Base-by-base conservation (phyloP, 805 yeast species). In the Komagataella populi region DNA sequence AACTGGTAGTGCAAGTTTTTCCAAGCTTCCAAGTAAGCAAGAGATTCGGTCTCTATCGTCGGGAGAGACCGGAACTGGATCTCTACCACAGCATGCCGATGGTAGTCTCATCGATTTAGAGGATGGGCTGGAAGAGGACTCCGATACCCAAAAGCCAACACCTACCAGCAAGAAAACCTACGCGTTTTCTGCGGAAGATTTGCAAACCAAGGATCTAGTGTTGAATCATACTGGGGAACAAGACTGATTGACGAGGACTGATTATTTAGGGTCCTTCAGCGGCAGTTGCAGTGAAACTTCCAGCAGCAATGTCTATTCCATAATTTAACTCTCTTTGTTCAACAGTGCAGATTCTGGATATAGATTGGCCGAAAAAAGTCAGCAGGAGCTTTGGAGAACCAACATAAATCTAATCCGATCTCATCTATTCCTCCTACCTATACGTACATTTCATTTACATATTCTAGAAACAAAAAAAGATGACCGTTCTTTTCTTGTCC, bases 351-450 rank as follows among this genome's bases (percentile, higher is more conserved):
- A 30, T 30, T 10, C n/a, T 14, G 10, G 39, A 30, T 10, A 8
- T 14, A 30, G 6, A 14, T 30, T 10, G 39, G 14, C 20, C 22
- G 44, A 48, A 20, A 49, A 22, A 17, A 8, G 3, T 6, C 45
- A 46, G 12, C 55, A 24, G 48, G 50, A 51, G 45, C 6, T 51
- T 43, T 22, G 54, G 57, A 54, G 58, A 59, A 57, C 57, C 62
- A 4, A 36, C 56, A 14, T 55, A 61, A 30, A 12, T 14, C 39
- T 53, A 60, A 62, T 49, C 65, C 66, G 18, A 60, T 62, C 55
- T 63, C 65, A 45, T 39, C 50, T 12, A 14, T 18, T 23, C 17
- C 39, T 49, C 2, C 45, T 52, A 6, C 10, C 10, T 30, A 30
- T 30, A 30, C 39, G 14, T 30, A 30, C 39, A 30, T 30, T 8